Evolutionary conservation across 1,139 yeast genomes (phyloP).

Genomic region (Candida smagusa): DNA sequence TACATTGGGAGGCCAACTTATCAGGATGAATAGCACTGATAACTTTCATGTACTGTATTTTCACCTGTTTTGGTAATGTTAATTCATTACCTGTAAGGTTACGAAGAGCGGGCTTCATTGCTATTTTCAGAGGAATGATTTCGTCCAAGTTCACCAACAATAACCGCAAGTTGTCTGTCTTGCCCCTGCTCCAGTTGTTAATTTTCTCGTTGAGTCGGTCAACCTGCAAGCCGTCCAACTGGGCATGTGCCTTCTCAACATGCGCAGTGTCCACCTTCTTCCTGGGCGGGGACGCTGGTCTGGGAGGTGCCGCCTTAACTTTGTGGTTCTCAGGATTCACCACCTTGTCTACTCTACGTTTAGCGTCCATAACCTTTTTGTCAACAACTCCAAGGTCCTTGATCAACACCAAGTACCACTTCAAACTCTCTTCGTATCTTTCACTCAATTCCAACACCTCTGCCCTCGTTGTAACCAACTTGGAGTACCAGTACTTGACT

Average conservation of each 20-base stretch:
- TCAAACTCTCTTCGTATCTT: conserved; percentile 59
- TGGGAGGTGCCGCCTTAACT: conserved; percentile 16
- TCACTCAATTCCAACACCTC: conserved; percentile 83
- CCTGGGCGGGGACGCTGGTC: conserved; percentile 19
- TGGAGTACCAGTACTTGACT: conserved; percentile 69
- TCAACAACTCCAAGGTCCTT: conserved; percentile 61
- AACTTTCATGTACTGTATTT: conserved; percentile 85
- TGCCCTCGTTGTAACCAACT: conserved; percentile 67
- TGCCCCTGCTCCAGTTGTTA: conserved; percentile 17
- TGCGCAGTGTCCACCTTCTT: conserved; percentile 10
- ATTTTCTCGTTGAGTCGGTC: conserved; percentile 13
- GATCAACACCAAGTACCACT: conserved; percentile 57
- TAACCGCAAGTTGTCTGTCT: conserved; percentile 19
- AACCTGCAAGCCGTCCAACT: conserved; percentile 13
- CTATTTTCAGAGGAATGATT: conserved; percentile 17
- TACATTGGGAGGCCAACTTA: conserved; percentile 50
- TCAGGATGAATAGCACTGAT: conserved; percentile 94
- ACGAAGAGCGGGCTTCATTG: conserved; percentile 14
- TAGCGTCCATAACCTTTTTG: conserved; percentile 72
- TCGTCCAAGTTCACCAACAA: conserved; percentile 20
- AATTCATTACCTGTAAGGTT: conserved; percentile 58
- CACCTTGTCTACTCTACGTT: conserved; percentile 69
- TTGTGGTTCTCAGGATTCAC: conserved; percentile 44
- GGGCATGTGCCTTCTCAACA: conserved; percentile 7
- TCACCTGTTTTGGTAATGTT: conserved; percentile 88